Base-by-base conservation (phyloP, 163 green algal species). In the Coccomyxa subellipsoidea region DNA sequence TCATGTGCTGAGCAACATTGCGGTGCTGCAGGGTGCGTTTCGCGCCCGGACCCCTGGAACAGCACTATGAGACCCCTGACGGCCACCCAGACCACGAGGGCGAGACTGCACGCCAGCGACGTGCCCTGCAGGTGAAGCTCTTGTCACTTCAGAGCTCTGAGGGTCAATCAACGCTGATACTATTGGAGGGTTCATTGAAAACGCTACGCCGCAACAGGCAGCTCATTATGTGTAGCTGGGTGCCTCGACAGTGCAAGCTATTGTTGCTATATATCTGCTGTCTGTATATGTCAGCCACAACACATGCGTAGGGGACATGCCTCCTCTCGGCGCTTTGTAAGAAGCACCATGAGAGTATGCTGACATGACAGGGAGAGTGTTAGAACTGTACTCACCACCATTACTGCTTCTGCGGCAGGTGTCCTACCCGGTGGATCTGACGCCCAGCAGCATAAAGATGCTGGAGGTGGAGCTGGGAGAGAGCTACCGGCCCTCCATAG, bases 71-170 rank as follows among this genome's bases (percentile, higher is more conserved):
- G 27, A 87, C 85, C 5, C 31, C 69, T 4, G 85, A 89, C 34
- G 85, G 85, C 7, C 85, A 89, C 80, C 85, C 85, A 7, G 59
- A 84, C 31, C 85, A 87, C 69, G 85, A 89, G 71, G 85, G 85
- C 0, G 70, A 83, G 70, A 75, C 81, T 36, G 85, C 85, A n/a
- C 78, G 78, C 27, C 83, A 85, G 66, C 54, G 77, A 12, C 80
- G 85, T 34, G 76, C 38, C 40, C 7, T 83, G 2, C 71, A 59
- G 47, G 47, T 59, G 3, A 12, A 59, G 5, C 47, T 1, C 47
- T 59, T 12, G 1, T 18, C 23, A 18, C 47, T 59, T 8, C 3
- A n/a, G n/a, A n/a, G n/a, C n/a, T n/a, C n/a, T n/a, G n/a, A n/a
- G n/a, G n/a, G n/a, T n/a, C n/a, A n/a, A n/a, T n/a, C n/a, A n/a